Evolutionary conservation across 768 basidiomycete genomes (phyloP), one percentile per base, ranked within the genome.

Genomic region (Trametopsis cervina): DNA sequence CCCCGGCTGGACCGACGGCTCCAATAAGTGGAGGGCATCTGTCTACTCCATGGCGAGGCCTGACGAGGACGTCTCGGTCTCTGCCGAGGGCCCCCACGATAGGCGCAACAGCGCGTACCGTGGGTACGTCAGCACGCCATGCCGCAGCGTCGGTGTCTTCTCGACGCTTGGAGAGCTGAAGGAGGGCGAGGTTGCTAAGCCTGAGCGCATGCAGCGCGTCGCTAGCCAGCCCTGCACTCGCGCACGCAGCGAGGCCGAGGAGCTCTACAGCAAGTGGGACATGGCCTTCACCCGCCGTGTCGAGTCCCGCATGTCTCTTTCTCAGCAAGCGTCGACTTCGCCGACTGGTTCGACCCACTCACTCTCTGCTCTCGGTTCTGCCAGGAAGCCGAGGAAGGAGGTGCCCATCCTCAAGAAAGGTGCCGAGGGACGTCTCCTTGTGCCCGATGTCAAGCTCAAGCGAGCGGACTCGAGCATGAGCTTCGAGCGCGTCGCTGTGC

Each of bases 1-100:
- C 24, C 78, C 80, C 0, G 84, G 84, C 12, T 85, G 84, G 84
- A 82, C 75, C 1, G 83, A 85, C 51, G 78, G 79, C 44, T 74
- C 71, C 20, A 69, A 78, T 46, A 79, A 76, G 0, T 86, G 84
- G 84, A 78, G 84, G n/a, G 68, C 80, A 0, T 68, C 69, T 3
- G 73, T 83, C 1, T 86, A 86, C 62, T 71, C 69, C 44, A 69
- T 81, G 50, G 60, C 72, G 2, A 58, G 73, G 2, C 73, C 72
- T 6, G 42, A 26, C 23, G 59, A 65, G 25, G 35, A 44, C 33
- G 40, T 52, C 25, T 27, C 44, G 41, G 45, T 49, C 36, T 45
- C 35, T 50, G 15, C 29, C 29, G 60, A 52, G 61, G 61, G 41
- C 60, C 68, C 57, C 56, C 64, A 15, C 23, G 58, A 62, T 4